A percentile compares a stretch with the other conserved stretches of the same genome.
Conservation (phyloP, 805 yeast species). For the Nakazawaea holstii region DNA sequence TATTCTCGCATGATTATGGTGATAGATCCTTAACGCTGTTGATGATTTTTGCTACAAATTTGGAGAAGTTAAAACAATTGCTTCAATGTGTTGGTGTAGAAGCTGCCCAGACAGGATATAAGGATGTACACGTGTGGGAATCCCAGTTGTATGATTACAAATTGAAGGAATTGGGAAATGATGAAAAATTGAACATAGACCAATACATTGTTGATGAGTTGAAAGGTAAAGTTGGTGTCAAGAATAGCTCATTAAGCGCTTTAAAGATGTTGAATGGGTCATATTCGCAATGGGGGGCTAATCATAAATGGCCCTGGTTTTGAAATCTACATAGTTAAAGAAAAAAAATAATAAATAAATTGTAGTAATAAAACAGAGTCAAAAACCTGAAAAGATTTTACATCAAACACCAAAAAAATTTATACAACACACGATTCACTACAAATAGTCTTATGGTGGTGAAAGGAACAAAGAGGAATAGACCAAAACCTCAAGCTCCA, state of each 20-base stretch:
- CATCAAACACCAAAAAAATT: background rate
- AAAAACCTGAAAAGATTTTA: background rate
- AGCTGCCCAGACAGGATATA: constrained; percentile 9
- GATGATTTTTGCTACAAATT: constrained; percentile 14
- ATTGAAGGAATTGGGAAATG: background rate
- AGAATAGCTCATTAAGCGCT: constrained; percentile 19
- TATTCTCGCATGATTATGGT: constrained; percentile 18
- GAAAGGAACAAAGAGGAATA: constrained; percentile 14
- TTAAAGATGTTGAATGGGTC: constrained; percentile 14
- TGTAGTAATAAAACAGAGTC: background rate
- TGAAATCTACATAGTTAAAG: too few species aligned
- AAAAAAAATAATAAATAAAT: too few species aligned
- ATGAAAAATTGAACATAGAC: constrained; percentile 6
- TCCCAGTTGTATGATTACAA: constrained; percentile 17
- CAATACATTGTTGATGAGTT: constrained; percentile 6
- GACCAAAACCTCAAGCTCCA: constrained; percentile 11
- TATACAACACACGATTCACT: background rate
- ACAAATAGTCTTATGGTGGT: constrained; percentile 18
- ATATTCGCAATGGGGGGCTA: constrained; percentile 17
- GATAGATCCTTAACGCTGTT: constrained; percentile 12
- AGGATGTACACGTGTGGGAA: constrained; percentile 20
- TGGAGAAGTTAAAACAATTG: constrained; percentile 10
- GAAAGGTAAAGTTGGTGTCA: constrained; percentile 13
- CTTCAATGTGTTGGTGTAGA: constrained; percentile 11
- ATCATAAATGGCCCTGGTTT: constrained; percentile 24